Evolutionary conservation across 177 flowering plant species (phyloP), one percentile per base, ranked within the genome.

Genomic region (Tripterygium wilfordii): DNA sequence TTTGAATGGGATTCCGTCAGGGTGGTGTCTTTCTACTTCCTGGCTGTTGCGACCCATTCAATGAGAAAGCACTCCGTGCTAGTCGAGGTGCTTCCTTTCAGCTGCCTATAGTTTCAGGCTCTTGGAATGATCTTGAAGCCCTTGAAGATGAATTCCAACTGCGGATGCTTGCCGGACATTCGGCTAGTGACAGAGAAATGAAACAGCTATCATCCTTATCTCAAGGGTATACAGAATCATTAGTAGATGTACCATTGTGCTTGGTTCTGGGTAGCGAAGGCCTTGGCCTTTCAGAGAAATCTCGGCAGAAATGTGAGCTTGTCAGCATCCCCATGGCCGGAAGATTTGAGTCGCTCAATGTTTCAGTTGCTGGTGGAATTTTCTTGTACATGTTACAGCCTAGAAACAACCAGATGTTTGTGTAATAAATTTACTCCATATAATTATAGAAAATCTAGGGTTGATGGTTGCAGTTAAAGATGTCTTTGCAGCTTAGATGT

Each of bases 21-120:
- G 79, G 60, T 63, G 98, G 96, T 12, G 77, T 66, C n/a, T 91
- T 79, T 70, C 69, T 91, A 27, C 96, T 91, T 46, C 83, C 92
- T 20, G 95, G 95, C 4, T 90, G 97, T 60, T 84, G 96, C 57
- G 97, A 90, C 68, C 97, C 97, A 31, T 90, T 84, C 77, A 85
- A 80, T 50, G 90, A 81, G 41, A 90, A 87, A 67, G 91, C 87
- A 20, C 79, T 90, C 3, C 67, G 98, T 58, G 87, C 98, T 13
- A 75, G 89, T 54, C 68, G 96, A 35, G 98, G 98, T 45, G 86
- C 96, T 25, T 65, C 82, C 15, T 90, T 90, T 67, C 96, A 85
- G 70, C 67, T 88, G 35, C 86, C 89, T 1, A 77, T 91, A 30
- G 82, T 91, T 61, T 78, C 82, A 17, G 96, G 96, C 15, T 46